A percentile compares a stretch with the other conserved stretches of the same genome.
These are phyloP conservation scores for Tanacetum coccineum DNA, from an alignment of 129 eudicot species.

Conservation along the genomic window DNA sequence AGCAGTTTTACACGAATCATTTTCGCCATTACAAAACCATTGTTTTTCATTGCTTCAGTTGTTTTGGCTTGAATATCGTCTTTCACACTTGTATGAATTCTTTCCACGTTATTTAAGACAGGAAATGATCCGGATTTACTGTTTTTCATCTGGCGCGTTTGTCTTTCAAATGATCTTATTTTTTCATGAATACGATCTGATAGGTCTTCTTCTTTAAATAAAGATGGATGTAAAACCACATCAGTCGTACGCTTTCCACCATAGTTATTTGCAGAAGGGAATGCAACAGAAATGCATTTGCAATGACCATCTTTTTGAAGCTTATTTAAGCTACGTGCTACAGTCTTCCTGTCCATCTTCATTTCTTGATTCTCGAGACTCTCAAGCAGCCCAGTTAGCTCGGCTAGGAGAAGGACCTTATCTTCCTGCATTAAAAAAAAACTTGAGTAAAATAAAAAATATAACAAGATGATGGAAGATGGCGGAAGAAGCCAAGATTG, in stretches of 20 bases:
- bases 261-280: constrained; percentile 70
- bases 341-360: constrained; percentile 80
- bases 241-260: constrained; percentile 50
- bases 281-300: constrained; percentile 53
- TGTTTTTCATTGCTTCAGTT: constrained; percentile 61
- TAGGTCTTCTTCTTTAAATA: constrained; percentile 43
- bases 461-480: constrained; percentile 7
- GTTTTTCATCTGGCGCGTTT: constrained; percentile 44
- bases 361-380: constrained; percentile 58
- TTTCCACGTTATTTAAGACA: constrained; percentile 54
- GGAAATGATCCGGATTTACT: constrained; percentile 48
- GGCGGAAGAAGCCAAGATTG: constrained; percentile 21
- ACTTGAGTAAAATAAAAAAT: background rate
- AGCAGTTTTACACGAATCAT: constrained; percentile 82
- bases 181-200: constrained; percentile 59
- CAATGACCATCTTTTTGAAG: constrained; percentile 77
- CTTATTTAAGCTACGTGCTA: constrained; percentile 60
- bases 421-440: constrained; percentile 49
- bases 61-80: constrained; percentile 38
- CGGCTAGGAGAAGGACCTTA: constrained; percentile 68
- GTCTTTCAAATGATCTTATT: constrained; percentile 59
- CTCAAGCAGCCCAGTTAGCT: constrained; percentile 72
- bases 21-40: constrained; percentile 82
- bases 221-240: constrained; percentile 79
- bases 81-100: constrained; percentile 34